phyloP scores from a whole-genome alignment of 73 alveolate species.

The Blepharisma japonicum region DNA sequence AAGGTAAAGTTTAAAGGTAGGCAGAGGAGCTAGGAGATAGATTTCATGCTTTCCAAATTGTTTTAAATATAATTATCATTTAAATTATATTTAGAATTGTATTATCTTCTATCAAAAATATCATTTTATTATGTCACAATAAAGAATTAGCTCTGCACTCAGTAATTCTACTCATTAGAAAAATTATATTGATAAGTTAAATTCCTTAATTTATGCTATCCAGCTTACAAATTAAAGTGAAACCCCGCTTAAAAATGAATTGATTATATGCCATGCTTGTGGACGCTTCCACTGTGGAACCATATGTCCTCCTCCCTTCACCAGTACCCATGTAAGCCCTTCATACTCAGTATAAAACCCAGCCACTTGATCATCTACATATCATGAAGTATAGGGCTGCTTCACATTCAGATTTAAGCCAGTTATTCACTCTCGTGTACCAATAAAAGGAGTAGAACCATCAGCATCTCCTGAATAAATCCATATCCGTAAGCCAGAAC shows the following conservation, averaged over 20 bases:
- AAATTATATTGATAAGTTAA: too few species aligned
- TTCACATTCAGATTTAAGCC: conserved; percentile 35
- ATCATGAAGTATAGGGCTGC: conserved; percentile 50
- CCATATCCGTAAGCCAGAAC: background rate
- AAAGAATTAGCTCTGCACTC: too few species aligned
- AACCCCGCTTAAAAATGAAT: background rate
- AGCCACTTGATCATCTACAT: conserved; percentile 28
- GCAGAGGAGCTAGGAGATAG: too few species aligned
- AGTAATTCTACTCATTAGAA: too few species aligned
- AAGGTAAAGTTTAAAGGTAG: too few species aligned
- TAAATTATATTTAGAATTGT: too few species aligned
- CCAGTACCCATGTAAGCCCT: conserved; percentile 57
- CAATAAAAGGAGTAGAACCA: conserved; percentile 64
- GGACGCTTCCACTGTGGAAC: conserved; percentile 83
- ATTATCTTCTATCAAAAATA: too few species aligned
- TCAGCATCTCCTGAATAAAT: conserved; percentile 70
- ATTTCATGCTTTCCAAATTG: too few species aligned
- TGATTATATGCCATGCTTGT: background rate
- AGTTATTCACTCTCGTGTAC: conserved; percentile 54
- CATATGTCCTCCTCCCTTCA: conserved; percentile 94
- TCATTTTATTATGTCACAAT: too few species aligned
- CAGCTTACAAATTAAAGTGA: background rate
- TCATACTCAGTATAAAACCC: conserved; percentile 52
- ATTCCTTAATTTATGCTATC: too few species aligned
- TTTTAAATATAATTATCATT: too few species aligned